phyloP scores from a whole-genome alignment of 176 grass and related monocot species.

The Raddia distichophylla region DNA sequence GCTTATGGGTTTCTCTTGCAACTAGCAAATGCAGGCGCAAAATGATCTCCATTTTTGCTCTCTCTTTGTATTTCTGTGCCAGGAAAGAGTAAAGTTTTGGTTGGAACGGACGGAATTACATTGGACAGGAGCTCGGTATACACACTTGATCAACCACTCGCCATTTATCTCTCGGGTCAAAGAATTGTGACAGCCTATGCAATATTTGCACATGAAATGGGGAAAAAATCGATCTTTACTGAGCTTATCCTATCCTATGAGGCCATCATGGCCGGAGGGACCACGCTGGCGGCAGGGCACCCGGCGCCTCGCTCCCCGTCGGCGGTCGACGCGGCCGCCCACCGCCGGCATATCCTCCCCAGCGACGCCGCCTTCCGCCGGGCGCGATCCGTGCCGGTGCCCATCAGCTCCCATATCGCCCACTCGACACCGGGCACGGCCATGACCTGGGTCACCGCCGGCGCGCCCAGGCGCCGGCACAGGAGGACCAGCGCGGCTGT shows the following conservation, averaged over 20 bases:
- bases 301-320: constrained; percentile 54
- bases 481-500: constrained; percentile 76
- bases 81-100: neutral
- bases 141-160: constrained; percentile 52
- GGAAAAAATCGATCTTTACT: neutral
- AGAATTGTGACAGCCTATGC: constrained; percentile 46
- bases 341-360: constrained; percentile 83
- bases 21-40: neutral
- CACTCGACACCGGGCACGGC: constrained; percentile 84
- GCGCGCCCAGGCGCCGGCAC: constrained; percentile 65
- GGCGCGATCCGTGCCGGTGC: constrained; percentile 79
- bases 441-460: constrained; percentile 61
- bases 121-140: constrained; percentile 25
- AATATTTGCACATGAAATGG: constrained; percentile 35
- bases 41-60: neutral
- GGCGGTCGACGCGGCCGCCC: constrained; percentile 57
- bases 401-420: constrained; percentile 98
- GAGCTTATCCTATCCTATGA: constrained; percentile 24
- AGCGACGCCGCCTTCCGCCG: constrained; percentile 87
- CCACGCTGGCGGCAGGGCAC: constrained; percentile 55
- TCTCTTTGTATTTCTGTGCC: neutral
- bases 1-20: neutral
- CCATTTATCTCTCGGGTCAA: constrained; percentile 34
- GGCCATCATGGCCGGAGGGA: constrained; percentile 60
- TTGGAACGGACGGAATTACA: neutral